A percentile compares a stretch with the other conserved stretches of the same genome.
Evolutionary conservation across 2,329 filamentous ascomycete genomes (phyloP).

Genomic region (Pyricularia pennisetigena): DNA sequence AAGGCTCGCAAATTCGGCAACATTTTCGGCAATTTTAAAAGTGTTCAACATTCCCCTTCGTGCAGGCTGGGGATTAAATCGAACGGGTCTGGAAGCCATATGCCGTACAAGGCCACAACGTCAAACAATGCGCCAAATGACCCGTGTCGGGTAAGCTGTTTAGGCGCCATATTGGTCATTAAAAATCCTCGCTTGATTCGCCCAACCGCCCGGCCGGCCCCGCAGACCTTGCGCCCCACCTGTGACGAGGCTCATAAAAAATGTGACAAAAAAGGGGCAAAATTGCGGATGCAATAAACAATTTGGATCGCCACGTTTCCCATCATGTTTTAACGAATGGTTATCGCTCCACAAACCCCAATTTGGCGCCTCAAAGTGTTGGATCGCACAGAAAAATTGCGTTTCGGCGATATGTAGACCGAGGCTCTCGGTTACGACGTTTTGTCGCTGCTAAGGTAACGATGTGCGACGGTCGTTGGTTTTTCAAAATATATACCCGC

Average conservation of each 20-base stretch:
- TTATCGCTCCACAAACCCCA: background rate
- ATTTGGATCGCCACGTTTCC: background rate
- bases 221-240: background rate
- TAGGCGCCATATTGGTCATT: background rate
- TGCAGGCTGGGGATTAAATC: background rate
- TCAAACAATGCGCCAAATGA: background rate
- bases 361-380: background rate
- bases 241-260: background rate
- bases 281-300: background rate
- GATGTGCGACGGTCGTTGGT: background rate
- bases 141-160: background rate
- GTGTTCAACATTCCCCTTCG: background rate
- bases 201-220: background rate
- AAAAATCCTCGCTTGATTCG: background rate
- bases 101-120: background rate
- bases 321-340: background rate
- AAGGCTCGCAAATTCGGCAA: background rate
- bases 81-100: background rate
- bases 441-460: background rate
- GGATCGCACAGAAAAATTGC: background rate
- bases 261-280: background rate
- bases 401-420: background rate
- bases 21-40: background rate
- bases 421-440: background rate
- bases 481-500: background rate